Percentiles rank a stretch among this genome's conserved stretches.
Conservation (phyloP, 2,329 filamentous ascomycete species). For the Cordyceps cateniannulata region DNA sequence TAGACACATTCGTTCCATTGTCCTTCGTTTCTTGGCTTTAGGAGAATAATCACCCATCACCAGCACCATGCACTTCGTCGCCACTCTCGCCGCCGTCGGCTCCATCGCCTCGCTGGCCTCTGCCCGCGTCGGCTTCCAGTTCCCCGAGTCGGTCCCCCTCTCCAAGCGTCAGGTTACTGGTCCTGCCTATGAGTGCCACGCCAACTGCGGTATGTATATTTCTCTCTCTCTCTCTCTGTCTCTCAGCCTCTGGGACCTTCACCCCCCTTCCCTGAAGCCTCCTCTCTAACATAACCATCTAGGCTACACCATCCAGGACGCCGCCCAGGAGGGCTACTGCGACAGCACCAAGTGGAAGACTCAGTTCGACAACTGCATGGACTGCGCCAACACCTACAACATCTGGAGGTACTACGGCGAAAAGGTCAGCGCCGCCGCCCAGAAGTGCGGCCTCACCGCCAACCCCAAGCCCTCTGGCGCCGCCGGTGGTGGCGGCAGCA, state of each 20-base stretch:
- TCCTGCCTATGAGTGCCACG: conserved; percentile 41
- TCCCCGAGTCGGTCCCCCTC: conserved; percentile 27
- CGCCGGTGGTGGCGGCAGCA: conserved; percentile 3
- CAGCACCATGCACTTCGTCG: conserved; percentile 24
- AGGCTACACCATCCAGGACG: conserved; percentile 26
- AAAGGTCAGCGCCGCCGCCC: conserved; percentile 30
- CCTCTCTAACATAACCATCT: not conserved
- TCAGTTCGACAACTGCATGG: conserved; percentile 37
- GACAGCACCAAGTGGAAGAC: conserved; percentile 31
- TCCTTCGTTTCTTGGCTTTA: not conserved
- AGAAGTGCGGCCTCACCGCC: conserved; percentile 26
- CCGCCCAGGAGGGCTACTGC: conserved; percentile 24
- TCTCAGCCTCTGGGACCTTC: not conserved
- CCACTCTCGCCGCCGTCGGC: conserved; percentile 22
- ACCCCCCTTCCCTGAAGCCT: not conserved
- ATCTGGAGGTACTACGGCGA: conserved; percentile 39
- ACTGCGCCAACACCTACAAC: conserved; percentile 35
- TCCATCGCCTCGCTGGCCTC: conserved; percentile 22
- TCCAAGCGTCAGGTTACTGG: conserved; percentile 34
- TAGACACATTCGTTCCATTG: not conserved
- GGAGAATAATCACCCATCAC: not conserved
- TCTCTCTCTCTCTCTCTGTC: not conserved
- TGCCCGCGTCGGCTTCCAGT: conserved; percentile 20
- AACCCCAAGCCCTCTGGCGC: conserved; percentile 19
- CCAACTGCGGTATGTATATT: conserved; percentile 39